Base-by-base conservation (phyloP, 805 yeast genomes). In the Pichia manshurica region DNA sequence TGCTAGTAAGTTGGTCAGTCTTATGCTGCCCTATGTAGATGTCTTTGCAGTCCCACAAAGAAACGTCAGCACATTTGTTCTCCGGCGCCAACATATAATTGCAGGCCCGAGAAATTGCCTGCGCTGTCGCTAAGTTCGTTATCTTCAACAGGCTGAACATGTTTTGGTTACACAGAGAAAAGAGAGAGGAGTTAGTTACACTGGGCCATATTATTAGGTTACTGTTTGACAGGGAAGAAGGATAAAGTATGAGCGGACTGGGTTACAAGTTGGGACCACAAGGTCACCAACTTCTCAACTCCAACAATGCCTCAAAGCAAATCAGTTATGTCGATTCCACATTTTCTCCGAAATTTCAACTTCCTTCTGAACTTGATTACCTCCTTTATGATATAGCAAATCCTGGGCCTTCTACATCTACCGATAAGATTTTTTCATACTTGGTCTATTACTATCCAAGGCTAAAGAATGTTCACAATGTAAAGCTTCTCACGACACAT, bases 361-460 rank as follows among this genome's bases (percentile, higher is more conserved):
- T 48, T 2, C 65, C 66, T 2, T 71, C 71, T 47, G 79, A 73
- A 41, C 62, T 78, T 35, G 82, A 78, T 57, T 72, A 62, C 47
- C 54, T 78, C 29, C 61, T 77, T 10, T 56, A 73, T 48, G 75
- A 75, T 20, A 55, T 78, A 22, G 51, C 74, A 31, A 61, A 63
- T 50, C 79, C 81, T 0, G 57, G 54, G 19, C 52, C 64, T 1
- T 56, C 63, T 8, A 56, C 59, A 15, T 54, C 54, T 1, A 41
- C 58, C 2, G 60, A 60, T 19, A 57, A 56, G 46, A 55, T 71
- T 4, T 53, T 76, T 16, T 75, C 81, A 1, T 74, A 75, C 56
- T 46, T 78, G 20, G 77, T 72, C 45, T 72, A 77, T 55, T 77
- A 77, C 54, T 59, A 75, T 45, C 82, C 82, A 1, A 72, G 59